Conservation (phyloP, 805 yeast genomes). For the Saccharomycopsis capsularis region DNA sequence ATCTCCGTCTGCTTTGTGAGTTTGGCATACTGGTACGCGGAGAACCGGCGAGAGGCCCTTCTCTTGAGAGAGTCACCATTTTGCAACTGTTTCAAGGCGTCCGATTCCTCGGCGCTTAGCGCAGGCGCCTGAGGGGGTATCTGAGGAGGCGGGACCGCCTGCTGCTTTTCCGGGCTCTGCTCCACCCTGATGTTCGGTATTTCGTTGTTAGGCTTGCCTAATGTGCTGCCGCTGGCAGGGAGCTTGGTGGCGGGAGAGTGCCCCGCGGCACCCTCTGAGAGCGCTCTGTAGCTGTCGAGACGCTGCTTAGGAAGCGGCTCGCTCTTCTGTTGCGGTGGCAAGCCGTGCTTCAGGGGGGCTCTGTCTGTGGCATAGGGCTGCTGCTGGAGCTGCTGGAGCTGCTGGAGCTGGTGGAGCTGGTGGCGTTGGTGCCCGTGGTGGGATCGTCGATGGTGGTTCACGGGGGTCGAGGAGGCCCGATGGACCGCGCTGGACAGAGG, state of each 20-base stretch:
- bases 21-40: slow-evolving; percentile 88
- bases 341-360: not conserved
- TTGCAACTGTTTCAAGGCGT: slow-evolving; percentile 72
- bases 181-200: not conserved
- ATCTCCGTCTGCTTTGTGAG: slow-evolving; percentile 28
- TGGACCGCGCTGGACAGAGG: not conserved
- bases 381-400: slow-evolving; percentile 19
- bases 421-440: too few species aligned
- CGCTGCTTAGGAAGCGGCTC: slow-evolving; percentile 18
- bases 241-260: not conserved
- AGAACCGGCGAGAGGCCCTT: slow-evolving; percentile 87
- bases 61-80: slow-evolving; percentile 79
- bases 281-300: slow-evolving; percentile 12
- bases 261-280: slow-evolving; percentile 6
- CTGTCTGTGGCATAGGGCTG: slow-evolving; percentile 13
- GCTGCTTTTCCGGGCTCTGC: not conserved
- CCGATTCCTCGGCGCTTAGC: slow-evolving; percentile 26
- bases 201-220: not conserved
- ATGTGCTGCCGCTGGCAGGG: not conserved
- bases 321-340: not conserved
- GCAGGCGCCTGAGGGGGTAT: not conserved
- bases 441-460: slow-evolving; percentile 7
- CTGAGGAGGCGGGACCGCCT: not conserved
- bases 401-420: slow-evolving; percentile 20
- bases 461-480: not conserved